Base-by-base conservation (phyloP, 2,329 filamentous ascomycete genomes). In the Epichloe sp. region DNA sequence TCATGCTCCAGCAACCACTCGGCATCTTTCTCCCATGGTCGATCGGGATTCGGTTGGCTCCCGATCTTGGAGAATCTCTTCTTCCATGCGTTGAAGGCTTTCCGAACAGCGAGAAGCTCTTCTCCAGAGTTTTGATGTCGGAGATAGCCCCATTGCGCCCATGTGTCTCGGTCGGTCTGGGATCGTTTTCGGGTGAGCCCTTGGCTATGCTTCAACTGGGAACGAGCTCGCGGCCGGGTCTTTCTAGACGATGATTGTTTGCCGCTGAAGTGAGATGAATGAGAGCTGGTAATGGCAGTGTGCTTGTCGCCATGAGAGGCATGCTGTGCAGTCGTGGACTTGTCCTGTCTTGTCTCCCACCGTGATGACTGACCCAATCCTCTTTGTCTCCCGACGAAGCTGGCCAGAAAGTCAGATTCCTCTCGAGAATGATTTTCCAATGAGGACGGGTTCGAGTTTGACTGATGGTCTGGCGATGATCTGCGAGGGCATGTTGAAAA, bases 121-220 rank as follows among this genome's bases (percentile, higher is more conserved):
- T 57, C 52, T 6, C 50, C 47, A 0, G 59, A 49, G 19, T 58
- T 52, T 40, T 61, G 60, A 44, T 64, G 62, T 2, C 63, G 61
- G 15, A 66, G 26, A 19, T 61, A 62, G 5, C 63, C 63, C 65
- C 65, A 68, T 59, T 68, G 63, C 0, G 51, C 35, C 31, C 62
- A 59, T 11, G 47, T 46, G 31, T 50, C 47, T 23, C 17, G 50
- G 12, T 40, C n/a, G 5, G 37, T 15, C 40, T 47, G 34, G 17
- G 14, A 14, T 31, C 38, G 43, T 11, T 38, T 38, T 8, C n/a
- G 17, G 10, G 36, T 34, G 11, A 12, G 23, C 3, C 15, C 5
- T 5, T 5, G 21, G 21, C 2, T 40, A 14, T 19, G 3, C 12
- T 37, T 51, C 15, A 40, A 35, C n/a, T 38, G 41, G 34, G 19